These are phyloP conservation scores for Rhexocercosporidium sp. DNA, from an alignment of 2,329 filamentous ascomycete species.

Conservation along the genomic window DNA sequence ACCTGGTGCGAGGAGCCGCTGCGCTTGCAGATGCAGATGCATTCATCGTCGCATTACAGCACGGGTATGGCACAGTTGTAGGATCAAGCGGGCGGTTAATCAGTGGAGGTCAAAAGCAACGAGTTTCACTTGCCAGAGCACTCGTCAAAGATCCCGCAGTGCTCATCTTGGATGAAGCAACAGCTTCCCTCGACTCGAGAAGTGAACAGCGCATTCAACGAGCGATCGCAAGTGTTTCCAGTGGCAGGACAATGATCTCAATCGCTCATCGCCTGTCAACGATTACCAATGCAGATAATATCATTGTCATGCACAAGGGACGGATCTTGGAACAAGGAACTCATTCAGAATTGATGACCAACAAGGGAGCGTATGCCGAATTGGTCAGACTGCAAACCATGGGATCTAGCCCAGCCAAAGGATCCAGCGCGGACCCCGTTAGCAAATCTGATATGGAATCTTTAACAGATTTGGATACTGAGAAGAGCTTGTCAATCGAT, in stretches of 20 bases:
- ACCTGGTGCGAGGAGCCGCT: constrained; percentile 50
- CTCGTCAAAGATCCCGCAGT: constrained; percentile 59
- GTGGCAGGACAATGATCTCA: constrained; percentile 86
- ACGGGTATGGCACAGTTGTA: constrained; percentile 32
- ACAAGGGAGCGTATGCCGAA: constrained; percentile 56
- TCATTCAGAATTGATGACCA: constrained; percentile 70
- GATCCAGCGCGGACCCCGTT: constrained; percentile 16
- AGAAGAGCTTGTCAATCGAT: constrained; percentile 13
- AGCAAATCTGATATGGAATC: constrained; percentile 24
- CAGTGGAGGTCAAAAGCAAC: constrained; percentile 80
- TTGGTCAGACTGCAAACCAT: constrained; percentile 47
- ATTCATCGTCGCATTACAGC: constrained; percentile 13
- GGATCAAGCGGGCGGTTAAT: constrained; percentile 50
- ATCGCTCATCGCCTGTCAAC: constrained; percentile 92
- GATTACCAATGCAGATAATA: constrained; percentile 88
- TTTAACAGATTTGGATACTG: constrained; percentile 16
- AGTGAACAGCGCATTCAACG: constrained; percentile 91
- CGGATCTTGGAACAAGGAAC: constrained; percentile 76
- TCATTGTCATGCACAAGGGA: constrained; percentile 78
- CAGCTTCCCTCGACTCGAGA: constrained; percentile 75
- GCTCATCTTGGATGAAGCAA: constrained; percentile 66
- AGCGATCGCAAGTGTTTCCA: constrained; percentile 78
- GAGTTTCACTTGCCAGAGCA: constrained; percentile 74
- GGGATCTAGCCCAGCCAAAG: constrained; percentile 24
- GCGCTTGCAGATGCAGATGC: constrained; percentile 51